Evolutionary conservation across 2,329 filamentous ascomycete species (phyloP), one percentile per base, ranked within the genome.

Genomic region (Rachicladosporium sp.): DNA sequence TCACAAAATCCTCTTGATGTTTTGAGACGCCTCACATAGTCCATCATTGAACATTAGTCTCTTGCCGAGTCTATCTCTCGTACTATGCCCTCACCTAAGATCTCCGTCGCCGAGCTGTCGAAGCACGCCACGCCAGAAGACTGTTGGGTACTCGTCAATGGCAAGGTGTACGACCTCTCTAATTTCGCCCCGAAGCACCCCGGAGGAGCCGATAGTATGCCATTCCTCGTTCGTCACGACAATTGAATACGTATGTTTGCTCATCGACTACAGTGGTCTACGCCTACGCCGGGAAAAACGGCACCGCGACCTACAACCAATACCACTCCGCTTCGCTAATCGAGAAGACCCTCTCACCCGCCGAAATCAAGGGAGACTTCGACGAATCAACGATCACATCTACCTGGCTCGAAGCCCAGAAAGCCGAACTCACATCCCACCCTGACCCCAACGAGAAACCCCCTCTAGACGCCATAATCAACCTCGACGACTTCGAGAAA

Each of bases 81-180:
- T n/a, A 40, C 12, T 21, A 40, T 40, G 38, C 29, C 38, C 13
- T 37, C 40, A 15, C 8, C 11, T 19, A 43, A 41, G 21, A 34
- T 57, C 33, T 39, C 53, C 3, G 54, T 58, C 10, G 47, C 50
- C 4, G 57, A 59, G 37, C 46, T 59, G 19, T 46, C 48, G 15
- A 58, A 58, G 36, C 56, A 60, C 35, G 49, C 56, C 32, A 48
- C 50, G 4, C 43, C 54, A 4, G 53, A 57, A 29, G 53, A 60
- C 39, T 67, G 64, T 50, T 85, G 80, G 80, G 72, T 83, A 43
- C 77, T 81, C 11, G 70, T 84, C 13, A 72, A 82, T 55, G 71
- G 71, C 34, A 70, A 73, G 50, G 76, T 83, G 13, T 82, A 78
- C 63, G 76, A 84, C 55, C 60, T 84, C 33, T 78, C 74, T 15